Base-by-base conservation (phyloP, 352 stramenopile species). In the Thraustotheca clavata region DNA sequence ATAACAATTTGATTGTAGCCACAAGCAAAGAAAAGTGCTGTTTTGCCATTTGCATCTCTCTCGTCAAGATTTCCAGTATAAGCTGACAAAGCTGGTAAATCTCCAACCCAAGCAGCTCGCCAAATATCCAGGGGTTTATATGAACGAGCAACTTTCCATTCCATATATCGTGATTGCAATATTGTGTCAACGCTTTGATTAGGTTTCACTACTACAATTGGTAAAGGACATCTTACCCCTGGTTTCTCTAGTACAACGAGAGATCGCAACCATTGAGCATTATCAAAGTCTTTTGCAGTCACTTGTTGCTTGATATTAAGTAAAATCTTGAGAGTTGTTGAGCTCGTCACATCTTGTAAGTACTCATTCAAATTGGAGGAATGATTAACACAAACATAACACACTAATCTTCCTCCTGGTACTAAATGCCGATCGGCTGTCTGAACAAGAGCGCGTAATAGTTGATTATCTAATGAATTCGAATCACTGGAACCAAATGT, bases 401-500 rank as follows among this genome's bases (percentile, higher is more conserved):
- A 65, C 7, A 65, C 57, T 16, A 65, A 18, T 8, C 57, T 40
- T 14, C 57, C 57, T 26, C 35, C 22, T 8, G 38, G 22, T 3
- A n/a, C 57, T n/a, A 65, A n/a, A 34, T 43, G 41, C 7, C 8
- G 40, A 12, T 26, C 47, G 27, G 35, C 46, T 3, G 47, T 18
- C 11, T 11, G 16, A 3, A 65, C n/a, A 2, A 65, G 41, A 16
- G 46, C 14, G 11, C 32, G 11, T 8, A 65, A n/a, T n/a, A 41
- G 47, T 32, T 65, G 57, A 27, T 65, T 43, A 4, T 65, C 57
- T 27, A 65, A 41, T 11, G 16, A n/a, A 12, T 12, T 16, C 4
- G 8, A 33, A 24, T 54, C 57, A 8, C 18, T 73, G 72, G 20
- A 12, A 22, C 57, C 57, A 39, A 65, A 65, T 33, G 59, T 62